Percentiles rank a stretch among this genome's conserved stretches.
These are phyloP conservation scores for Aspergillus campestris DNA, from an alignment of 495 filamentous ascomycete species.

Conservation along the genomic window DNA sequence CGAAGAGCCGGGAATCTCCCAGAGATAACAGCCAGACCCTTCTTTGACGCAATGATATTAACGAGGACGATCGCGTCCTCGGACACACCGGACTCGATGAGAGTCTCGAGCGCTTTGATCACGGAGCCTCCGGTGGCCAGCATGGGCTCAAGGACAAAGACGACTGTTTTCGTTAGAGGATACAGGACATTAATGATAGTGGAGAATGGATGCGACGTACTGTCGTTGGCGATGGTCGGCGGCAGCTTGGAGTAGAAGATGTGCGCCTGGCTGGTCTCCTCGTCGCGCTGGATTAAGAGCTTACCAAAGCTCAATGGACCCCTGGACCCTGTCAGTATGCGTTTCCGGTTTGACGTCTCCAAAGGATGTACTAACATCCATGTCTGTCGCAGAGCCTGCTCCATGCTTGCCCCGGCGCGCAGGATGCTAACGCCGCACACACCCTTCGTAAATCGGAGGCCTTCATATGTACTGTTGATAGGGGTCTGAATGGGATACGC, in stretches of 20 bases:
- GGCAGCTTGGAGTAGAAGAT: slow-evolving; percentile 16
- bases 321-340: neutral
- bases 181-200: neutral
- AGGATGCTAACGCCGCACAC: slow-evolving; percentile 16
- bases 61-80: slow-evolving; percentile 15
- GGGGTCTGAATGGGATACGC: slow-evolving; percentile 6
- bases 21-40: slow-evolving; percentile 8
- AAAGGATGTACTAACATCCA: slow-evolving; percentile 4
- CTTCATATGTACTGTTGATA: slow-evolving; percentile 5
- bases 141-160: slow-evolving; percentile 18
- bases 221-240: slow-evolving; percentile 3
- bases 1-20: slow-evolving; percentile 6
- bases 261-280: slow-evolving; percentile 9
- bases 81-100: slow-evolving; percentile 5
- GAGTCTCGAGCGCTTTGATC: slow-evolving; percentile 9
- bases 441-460: slow-evolving; percentile 4
- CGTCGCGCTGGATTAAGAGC: slow-evolving; percentile 17
- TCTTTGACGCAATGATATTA: slow-evolving; percentile 10
- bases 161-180: neutral
- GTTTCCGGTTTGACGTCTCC: too few species aligned
- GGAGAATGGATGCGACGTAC: neutral
- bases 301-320: slow-evolving; percentile 12
- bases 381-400: slow-evolving; percentile 10
- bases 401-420: slow-evolving; percentile 14
- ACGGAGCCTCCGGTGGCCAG: slow-evolving; percentile 16